Evolutionary conservation across 257 asterid genomes (phyloP).

Genomic region (Anisodus tanguticus): DNA sequence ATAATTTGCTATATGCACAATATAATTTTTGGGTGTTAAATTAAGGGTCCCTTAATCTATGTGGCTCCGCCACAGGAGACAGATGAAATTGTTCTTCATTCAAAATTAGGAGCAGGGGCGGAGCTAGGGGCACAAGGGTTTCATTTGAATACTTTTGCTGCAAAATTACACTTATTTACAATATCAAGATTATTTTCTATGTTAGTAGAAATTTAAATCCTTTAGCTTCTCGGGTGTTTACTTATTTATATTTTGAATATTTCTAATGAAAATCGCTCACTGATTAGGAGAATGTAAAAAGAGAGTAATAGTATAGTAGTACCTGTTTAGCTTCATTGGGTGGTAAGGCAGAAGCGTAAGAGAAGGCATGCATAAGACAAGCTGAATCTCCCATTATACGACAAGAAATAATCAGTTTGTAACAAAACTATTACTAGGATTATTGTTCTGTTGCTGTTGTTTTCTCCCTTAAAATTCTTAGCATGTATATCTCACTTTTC

Average conservation of each 20-base stretch:
- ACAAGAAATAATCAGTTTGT: neutral
- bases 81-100: no score
- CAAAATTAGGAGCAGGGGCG: no score
- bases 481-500: neutral
- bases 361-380: conserved; percentile 75
- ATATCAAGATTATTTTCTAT: no score
- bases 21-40: no score
- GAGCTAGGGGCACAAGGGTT: no score
- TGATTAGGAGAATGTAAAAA: neutral
- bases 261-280: neutral
- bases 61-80: no score
- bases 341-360: conserved; percentile 70
- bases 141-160: no score
- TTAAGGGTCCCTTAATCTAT: no score
- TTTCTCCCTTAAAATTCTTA: neutral
- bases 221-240: neutral
- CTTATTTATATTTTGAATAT: neutral
- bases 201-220: no score
- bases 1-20: no score
- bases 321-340: conserved; percentile 76
- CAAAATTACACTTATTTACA: no score
- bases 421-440: conserved; percentile 22
- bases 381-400: conserved; percentile 77
- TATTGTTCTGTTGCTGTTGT: neutral
- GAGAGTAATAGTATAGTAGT: neutral